Percentiles rank a stretch among this genome's conserved stretches.
Conservation (phyloP, 106 monocot species). For the Gastrodia elata region DNA sequence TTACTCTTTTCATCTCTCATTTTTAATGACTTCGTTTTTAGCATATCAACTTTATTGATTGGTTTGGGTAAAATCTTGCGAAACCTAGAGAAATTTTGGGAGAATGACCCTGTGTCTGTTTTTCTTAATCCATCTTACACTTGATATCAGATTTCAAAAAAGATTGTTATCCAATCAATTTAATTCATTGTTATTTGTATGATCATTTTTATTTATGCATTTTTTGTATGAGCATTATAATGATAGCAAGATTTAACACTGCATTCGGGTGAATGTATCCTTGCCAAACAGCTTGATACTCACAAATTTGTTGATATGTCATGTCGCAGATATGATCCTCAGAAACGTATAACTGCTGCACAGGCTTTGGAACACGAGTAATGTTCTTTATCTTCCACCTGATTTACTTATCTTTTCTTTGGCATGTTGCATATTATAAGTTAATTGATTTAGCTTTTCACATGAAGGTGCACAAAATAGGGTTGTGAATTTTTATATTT, state of each 20-base stretch:
- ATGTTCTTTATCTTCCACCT: conserved; percentile 14
- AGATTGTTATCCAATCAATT: conserved; percentile 1
- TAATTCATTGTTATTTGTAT: background rate
- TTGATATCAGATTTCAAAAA: background rate
- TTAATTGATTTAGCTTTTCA: background rate
- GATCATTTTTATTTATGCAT: background rate
- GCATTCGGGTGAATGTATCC: background rate
- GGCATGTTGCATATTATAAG: background rate
- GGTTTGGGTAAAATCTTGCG: background rate
- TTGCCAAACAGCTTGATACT: background rate
- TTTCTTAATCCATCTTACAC: background rate
- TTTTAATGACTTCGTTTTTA: background rate
- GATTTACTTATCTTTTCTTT: background rate
- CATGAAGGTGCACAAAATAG: background rate
- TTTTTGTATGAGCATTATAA: conserved; percentile 1
- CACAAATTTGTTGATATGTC: conserved; percentile 8
- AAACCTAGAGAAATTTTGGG: background rate
- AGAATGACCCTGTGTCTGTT: background rate
- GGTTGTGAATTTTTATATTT: background rate
- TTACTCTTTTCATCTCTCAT: background rate
- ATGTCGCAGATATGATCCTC: conserved; percentile 89
- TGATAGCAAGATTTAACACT: background rate
- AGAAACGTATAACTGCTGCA: conserved; percentile 85
- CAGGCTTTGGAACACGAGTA: conserved; percentile 99
- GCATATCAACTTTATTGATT: background rate